Percentiles rank a stretch among this genome's conserved stretches.
Conservation (phyloP, 192 early-diverging fungal genomes). For the Coemansia sp. region DNA sequence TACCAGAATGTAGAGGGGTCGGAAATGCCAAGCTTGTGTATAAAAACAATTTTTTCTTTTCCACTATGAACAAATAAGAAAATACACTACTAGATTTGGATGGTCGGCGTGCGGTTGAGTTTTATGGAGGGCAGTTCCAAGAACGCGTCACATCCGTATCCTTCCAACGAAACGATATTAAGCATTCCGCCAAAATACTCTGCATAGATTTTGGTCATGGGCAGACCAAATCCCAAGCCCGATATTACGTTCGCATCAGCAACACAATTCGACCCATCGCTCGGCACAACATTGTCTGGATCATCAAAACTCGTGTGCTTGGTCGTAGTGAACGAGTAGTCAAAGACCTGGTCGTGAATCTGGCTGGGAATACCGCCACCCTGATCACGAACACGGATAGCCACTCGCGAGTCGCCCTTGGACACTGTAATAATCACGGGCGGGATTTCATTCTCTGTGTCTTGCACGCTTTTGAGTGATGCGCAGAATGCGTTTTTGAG, state of each 20-base stretch:
- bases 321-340: slow-evolving; percentile 88
- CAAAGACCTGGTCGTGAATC: slow-evolving; percentile 73
- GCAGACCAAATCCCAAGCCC: slow-evolving; percentile 40
- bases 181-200: slow-evolving; percentile 40
- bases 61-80: no score
- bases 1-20: no score
- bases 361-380: slow-evolving; percentile 82
- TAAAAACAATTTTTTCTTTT: no score
- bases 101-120: slow-evolving; percentile 7
- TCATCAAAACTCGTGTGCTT: slow-evolving; percentile 41
- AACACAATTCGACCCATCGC: background rate
- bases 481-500: slow-evolving; percentile 84
- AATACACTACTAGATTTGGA: slow-evolving; percentile 14
- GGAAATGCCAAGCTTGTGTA: no score
- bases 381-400: slow-evolving; percentile 77
- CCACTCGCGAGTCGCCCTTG: slow-evolving; percentile 66
- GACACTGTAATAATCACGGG: slow-evolving; percentile 77
- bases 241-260: slow-evolving; percentile 13
- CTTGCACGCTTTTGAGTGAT: slow-evolving; percentile 60
- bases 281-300: background rate
- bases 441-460: slow-evolving; percentile 44
- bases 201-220: slow-evolving; percentile 38
- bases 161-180: slow-evolving; percentile 30
- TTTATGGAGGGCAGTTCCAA: slow-evolving; percentile 38
- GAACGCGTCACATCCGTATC: slow-evolving; percentile 35